Evolutionary conservation across 495 filamentous ascomycete species (phyloP), one percentile per base, ranked within the genome.

Genomic region (Penicillium simplicissimum): DNA sequence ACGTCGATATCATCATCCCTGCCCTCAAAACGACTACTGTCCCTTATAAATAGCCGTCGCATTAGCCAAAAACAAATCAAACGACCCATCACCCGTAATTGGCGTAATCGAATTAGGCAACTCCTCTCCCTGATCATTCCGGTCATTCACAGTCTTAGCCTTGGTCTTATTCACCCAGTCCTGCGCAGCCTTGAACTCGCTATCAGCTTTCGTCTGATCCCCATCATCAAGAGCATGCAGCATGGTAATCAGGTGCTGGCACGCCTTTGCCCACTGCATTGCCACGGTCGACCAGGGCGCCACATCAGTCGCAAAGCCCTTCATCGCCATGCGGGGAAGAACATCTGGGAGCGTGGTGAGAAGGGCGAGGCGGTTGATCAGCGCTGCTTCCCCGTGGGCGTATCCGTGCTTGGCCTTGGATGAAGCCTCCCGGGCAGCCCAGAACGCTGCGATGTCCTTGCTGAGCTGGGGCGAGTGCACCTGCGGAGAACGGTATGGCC

Each of bases 81-180:
- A 65, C 8, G 35, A 53, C 19, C 47, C 59, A 38, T 61, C 63
- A 21, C 59, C 63, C 4, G 53, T 58, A 36, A 13, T 34, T 1
- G 58, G 63, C 1, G 34, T 57, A 25, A 65, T 65, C n/a, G 63
- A 65, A 8, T 58, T 48, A 19, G 63, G 63, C 53, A 65, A 47
- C 1, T 65, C 48, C 40, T 55, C 14, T 2, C 63, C 63, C 7
- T 55, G n/a, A 15, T 53, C 38, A 28, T 65, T 49, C 4, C 63
- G 58, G 17, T 65, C 63, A 55, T 62, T 51, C 13, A 65, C 63
- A 49, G 63, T 62, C 63, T 62, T 65, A 21, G 59, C 38, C 47
- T 65, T 65, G 15, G 63, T 65, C 54, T 62, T 65, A 45, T 57
- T 57, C 10, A 61, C 52, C 58, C 63, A 65, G 9, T 25, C 38